A percentile compares a stretch with the other conserved stretches of the same genome.
Conservation (phyloP, 2,329 filamentous ascomycete genomes). For the Tolypocladium endophyticum region DNA sequence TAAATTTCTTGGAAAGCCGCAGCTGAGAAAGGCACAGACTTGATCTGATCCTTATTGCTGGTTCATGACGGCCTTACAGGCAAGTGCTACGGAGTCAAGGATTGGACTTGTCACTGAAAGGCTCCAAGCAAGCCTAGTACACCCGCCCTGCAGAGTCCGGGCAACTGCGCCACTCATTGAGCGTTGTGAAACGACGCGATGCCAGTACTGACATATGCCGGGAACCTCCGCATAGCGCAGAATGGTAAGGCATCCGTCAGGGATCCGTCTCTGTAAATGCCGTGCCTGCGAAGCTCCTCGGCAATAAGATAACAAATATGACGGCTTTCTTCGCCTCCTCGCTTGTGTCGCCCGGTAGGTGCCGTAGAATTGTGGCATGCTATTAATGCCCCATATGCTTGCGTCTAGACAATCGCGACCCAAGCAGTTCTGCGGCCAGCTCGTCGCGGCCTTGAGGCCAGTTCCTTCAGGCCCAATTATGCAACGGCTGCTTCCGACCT, state of each 20-base stretch:
- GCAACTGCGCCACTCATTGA: too few species aligned
- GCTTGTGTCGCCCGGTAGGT: neutral
- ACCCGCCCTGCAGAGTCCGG: too few species aligned
- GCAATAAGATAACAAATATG: constrained; percentile 6
- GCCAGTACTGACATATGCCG: neutral
- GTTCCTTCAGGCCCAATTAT: neutral
- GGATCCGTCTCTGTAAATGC: neutral
- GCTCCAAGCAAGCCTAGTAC: too few species aligned
- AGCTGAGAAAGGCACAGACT: too few species aligned
- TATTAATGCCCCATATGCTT: constrained; percentile 6
- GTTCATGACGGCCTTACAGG: too few species aligned
- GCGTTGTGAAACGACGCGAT: too few species aligned
- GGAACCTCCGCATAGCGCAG: too few species aligned
- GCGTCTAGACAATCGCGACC: constrained; percentile 7
- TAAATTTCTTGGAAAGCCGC: too few species aligned
- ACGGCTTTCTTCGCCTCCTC: constrained; percentile 1
- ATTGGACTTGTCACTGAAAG: too few species aligned
- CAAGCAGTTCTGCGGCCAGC: neutral
- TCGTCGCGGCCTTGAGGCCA: neutral
- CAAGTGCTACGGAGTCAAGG: too few species aligned
- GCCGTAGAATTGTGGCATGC: constrained; percentile 4
- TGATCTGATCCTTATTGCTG: too few species aligned
- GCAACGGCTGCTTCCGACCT: neutral
- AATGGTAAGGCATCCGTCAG: too few species aligned
- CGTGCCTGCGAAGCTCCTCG: constrained; percentile 3